Evolutionary conservation across 2,329 filamentous ascomycete genomes (phyloP), one percentile per base, ranked within the genome.

Genomic region (Exophiala bonariae): DNA sequence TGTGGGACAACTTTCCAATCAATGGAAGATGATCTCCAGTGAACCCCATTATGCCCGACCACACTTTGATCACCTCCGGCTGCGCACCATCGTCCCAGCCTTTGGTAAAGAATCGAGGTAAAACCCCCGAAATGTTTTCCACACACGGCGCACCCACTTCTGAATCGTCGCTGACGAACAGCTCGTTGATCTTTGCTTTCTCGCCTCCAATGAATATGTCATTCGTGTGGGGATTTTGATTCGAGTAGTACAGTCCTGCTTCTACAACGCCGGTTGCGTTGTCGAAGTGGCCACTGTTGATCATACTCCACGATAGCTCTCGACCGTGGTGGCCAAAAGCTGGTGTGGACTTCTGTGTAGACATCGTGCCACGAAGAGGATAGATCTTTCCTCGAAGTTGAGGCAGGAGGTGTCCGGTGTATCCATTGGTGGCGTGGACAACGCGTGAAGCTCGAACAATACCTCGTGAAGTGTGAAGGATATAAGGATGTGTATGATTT

Each of bases 401-500:
- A 26, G 87, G 87, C 2, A 92, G 70, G 3, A 96, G 74, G 50
- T 83, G 77, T 1, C 87, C 87, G 0, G 89, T 91, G 66, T 95
- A 95, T 3, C 75, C 91, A 62, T 96, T 96, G 1, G 86, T 92
- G 4, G 88, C 86, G 13, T 95, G 77, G 14, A 96, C 75, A 16
- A 95, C 80, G 19, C 78, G 75, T 9, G 72, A 68, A 1, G 89
- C 75, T 0, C 64, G 63, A 41, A 95, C 76, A 33, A 67, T 71
- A 14, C 89, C 90, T 17, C 89, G 81, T 0, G 61, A 16, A 0
- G 89, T 95, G 38, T 88, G 92, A 39, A 81, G 73, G 1, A 89
- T 70, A 0, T 66, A 75, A 73, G 81, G 86, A 90, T 4, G 61
- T 61, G 8, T 58, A 55, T 28, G 18, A 28, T 59, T 57, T 5